phyloP scores from a whole-genome alignment of 805 yeast genomes.

The Metschnikowia lunata region DNA sequence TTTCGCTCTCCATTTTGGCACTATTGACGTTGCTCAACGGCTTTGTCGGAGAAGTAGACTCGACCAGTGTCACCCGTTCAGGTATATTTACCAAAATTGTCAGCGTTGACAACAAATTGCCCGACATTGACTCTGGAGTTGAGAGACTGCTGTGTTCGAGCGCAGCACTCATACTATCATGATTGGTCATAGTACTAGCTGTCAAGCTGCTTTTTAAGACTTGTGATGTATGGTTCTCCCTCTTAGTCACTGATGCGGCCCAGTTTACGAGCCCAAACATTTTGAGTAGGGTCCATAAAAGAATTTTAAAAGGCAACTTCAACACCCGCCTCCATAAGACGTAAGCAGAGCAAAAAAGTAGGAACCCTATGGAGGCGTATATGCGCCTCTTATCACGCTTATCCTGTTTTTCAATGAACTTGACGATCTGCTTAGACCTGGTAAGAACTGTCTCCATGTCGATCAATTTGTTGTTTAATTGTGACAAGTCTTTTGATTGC shows the following conservation, averaged over 20 bases:
- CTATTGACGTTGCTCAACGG: too few species aligned
- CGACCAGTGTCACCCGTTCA: too few species aligned
- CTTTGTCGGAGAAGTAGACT: too few species aligned
- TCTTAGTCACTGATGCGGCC: slow-evolving; percentile 4
- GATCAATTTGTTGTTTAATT: slow-evolving; percentile 38
- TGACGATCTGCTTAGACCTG: slow-evolving; percentile 44
- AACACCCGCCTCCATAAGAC: slow-evolving; percentile 48
- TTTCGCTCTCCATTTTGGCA: too few species aligned
- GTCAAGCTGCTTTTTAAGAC: neutral
- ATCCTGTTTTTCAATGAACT: slow-evolving; percentile 50
- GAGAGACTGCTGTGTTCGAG: too few species aligned
- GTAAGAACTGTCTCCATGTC: slow-evolving; percentile 39
- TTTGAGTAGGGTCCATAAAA: slow-evolving; percentile 46
- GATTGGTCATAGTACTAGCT: too few species aligned
- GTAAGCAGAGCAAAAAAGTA: slow-evolving; percentile 44
- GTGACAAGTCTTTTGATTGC: slow-evolving; percentile 40
- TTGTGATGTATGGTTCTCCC: neutral
- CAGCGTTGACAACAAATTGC: too few species aligned
- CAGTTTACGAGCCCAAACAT: slow-evolving; percentile 21
- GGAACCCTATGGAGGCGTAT: slow-evolving; percentile 44
- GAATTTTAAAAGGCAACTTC: slow-evolving; percentile 38
- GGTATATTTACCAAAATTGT: too few species aligned
- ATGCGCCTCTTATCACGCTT: slow-evolving; percentile 45
- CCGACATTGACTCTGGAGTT: too few species aligned
- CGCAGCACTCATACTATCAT: too few species aligned